Conservation (phyloP, 2,329 filamentous ascomycete genomes). For the Alternaria tenuissima region DNA sequence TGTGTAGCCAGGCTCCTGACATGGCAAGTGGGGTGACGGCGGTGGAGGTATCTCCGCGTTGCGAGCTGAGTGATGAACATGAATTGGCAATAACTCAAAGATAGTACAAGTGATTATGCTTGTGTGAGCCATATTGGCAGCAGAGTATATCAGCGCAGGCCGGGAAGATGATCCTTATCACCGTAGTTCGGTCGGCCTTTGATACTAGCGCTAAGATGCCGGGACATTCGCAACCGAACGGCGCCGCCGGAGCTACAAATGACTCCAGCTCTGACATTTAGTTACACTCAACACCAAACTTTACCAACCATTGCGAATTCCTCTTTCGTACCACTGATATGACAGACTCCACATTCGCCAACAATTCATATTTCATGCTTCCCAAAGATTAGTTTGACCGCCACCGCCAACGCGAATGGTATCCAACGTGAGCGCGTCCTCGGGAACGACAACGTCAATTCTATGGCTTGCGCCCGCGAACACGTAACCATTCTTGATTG, state of each 20-base stretch:
- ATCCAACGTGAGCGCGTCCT: constrained; percentile 17
- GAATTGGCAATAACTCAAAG: neutral
- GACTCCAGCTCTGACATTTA: neutral
- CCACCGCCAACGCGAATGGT: constrained; percentile 23
- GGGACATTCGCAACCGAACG: neutral
- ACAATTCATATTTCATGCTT: neutral
- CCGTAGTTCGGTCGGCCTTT: neutral
- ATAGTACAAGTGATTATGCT: neutral
- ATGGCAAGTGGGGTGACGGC: too few species aligned
- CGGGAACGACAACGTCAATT: constrained; percentile 23
- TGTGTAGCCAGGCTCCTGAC: constrained; percentile 11
- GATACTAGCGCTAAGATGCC: neutral
- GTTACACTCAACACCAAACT: neutral
- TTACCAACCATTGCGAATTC: constrained; percentile 7
- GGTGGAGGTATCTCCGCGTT: neutral
- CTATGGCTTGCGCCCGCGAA: constrained; percentile 8
- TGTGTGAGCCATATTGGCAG: neutral
- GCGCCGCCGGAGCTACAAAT: neutral
- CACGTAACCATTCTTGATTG: constrained; percentile 8
- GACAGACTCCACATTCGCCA: neutral
- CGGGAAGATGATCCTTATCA: neutral
- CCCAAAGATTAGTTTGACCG: constrained; percentile 18
- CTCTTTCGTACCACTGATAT: neutral
- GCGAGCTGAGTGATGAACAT: neutral
- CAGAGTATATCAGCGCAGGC: neutral